Evolutionary conservation across 768 basidiomycete species (phyloP), one percentile per base, ranked within the genome.

Genomic region (Tulasnella calospora): DNA sequence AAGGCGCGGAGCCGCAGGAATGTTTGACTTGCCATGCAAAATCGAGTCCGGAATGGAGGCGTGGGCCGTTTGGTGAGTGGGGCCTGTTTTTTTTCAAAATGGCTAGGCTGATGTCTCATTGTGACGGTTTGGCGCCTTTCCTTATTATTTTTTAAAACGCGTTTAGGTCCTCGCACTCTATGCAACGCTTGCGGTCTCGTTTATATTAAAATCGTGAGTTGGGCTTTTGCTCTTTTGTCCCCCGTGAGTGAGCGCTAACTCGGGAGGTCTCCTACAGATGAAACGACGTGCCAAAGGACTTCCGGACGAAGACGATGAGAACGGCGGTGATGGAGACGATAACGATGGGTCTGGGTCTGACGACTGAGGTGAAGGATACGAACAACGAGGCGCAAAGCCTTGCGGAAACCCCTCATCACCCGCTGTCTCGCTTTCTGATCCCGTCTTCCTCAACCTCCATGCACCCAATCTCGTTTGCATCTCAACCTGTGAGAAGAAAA

Each of bases 111-210:
- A 71, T 71, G 23, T 36, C 71, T 23, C 33, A 71, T 44, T 35
- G 73, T 44, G 41, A 8, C 41, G 30, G 73, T 55, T 33, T 74
- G 2, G 33, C 38, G 5, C 38, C 23, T 44, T 13, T 51, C 12
- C 41, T 74, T 23, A 46, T 47, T 23, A 2, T 74, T 44, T 41
- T 12, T 8, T 6, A 19, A 33, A 44, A 41, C 36, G 23, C 40
- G 44, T 74, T 74, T 46, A 76, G 92, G 93, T 74, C 93, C 93
- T 33, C 88, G 93, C 82, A 94, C 93, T 76, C 85, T 94, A 75
- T 94, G 93, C 83, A 94, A 94, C 83, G 93, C 93, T 15, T 94
- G 93, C 84, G 93, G 93, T 76, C 89, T 94, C 80, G 93, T 94
- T 79, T 94, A 93, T 83, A 93, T 93, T 76, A 94, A 94, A 86